Evolutionary conservation across 371 early-diverging fungal species (phyloP).

Genomic region (Entomophthora muscae): DNA sequence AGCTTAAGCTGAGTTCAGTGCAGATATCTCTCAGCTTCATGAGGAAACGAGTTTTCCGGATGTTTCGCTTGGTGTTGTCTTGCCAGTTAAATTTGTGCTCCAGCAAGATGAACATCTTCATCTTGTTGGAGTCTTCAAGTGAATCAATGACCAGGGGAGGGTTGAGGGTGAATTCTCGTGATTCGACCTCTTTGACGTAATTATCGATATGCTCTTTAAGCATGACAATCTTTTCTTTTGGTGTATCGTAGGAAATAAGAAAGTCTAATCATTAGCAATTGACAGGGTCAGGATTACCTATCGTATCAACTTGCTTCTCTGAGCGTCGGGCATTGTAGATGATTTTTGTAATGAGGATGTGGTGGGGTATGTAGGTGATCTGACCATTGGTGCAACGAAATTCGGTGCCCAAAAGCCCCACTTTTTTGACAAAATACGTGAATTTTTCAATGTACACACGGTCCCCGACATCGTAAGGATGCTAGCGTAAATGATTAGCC

Average conservation of each 20-base stretch:
- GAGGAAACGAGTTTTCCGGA: conserved; percentile 15
- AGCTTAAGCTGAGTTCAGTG: conserved; percentile 1
- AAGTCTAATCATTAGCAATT: conserved; percentile 9
- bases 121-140: conserved; percentile 35
- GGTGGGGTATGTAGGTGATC: conserved; percentile 53
- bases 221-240: conserved; percentile 28
- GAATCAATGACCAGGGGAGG: conserved; percentile 31
- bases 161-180: conserved; percentile 37
- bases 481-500: conserved; percentile 19
- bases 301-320: conserved; percentile 36
- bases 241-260: conserved; percentile 46
- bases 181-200: conserved; percentile 33
- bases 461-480: conserved; percentile 25
- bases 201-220: conserved; percentile 30
- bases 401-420: conserved; percentile 20
- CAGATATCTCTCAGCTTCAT: conserved; percentile 6
- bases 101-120: conserved; percentile 34
- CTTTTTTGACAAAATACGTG: conserved; percentile 18
- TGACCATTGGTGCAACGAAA: conserved; percentile 47
- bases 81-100: conserved; percentile 65
- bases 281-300: conserved; percentile 13
- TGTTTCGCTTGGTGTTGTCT: conserved; percentile 39
- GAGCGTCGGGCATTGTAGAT: conserved; percentile 64
- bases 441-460: conserved; percentile 18
- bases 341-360: conserved; percentile 35